These are phyloP conservation scores for Scopulariopsis brevicaulis DNA, from an alignment of 2,329 filamentous ascomycete species.

Conservation along the genomic window DNA sequence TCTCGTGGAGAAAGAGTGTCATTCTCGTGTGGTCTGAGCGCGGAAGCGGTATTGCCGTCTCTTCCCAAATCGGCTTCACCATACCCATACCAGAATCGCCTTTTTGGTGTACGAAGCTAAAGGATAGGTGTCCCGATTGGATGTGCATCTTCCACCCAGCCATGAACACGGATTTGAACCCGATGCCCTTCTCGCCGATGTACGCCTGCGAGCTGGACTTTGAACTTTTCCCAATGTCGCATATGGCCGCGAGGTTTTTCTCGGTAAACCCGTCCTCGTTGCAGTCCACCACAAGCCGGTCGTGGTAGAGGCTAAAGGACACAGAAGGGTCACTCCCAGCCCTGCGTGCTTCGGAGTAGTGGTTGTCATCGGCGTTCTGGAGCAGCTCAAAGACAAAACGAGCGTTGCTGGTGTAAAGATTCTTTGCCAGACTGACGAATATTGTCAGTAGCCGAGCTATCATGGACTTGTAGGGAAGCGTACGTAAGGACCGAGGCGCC, in stretches of 20 bases:
- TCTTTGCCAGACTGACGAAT: conserved; percentile 22
- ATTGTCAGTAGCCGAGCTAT: not conserved
- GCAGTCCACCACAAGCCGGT: conserved; percentile 31
- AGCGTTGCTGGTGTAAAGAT: conserved; percentile 28
- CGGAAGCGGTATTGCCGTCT: conserved; percentile 8
- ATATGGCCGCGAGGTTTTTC: conserved; percentile 32
- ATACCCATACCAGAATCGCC: conserved; percentile 37
- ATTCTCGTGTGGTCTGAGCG: conserved; percentile 18
- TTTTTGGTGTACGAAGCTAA: conserved; percentile 25
- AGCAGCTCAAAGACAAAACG: conserved; percentile 41
- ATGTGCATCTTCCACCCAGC: conserved; percentile 31
- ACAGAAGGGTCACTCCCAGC: conserved; percentile 16
- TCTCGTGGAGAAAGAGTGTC: conserved; percentile 22
- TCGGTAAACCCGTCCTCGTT: conserved; percentile 35
- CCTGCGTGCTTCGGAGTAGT: conserved; percentile 16
- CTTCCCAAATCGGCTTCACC: conserved; percentile 31
- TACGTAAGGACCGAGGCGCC: conserved; percentile 1
- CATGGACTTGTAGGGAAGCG: not conserved
- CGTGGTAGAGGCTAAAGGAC: conserved; percentile 21
- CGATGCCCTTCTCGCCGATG: conserved; percentile 39
- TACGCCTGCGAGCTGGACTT: conserved; percentile 28
- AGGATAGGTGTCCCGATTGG: conserved; percentile 29
- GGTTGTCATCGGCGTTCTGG: conserved; percentile 43
- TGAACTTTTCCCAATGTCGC: conserved; percentile 30
- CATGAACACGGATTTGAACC: conserved; percentile 39